Percentiles rank a stretch among this genome's conserved stretches.
These are phyloP conservation scores for Lentinula sp. DNA, from an alignment of 768 basidiomycete genomes.

Conservation along the genomic window DNA sequence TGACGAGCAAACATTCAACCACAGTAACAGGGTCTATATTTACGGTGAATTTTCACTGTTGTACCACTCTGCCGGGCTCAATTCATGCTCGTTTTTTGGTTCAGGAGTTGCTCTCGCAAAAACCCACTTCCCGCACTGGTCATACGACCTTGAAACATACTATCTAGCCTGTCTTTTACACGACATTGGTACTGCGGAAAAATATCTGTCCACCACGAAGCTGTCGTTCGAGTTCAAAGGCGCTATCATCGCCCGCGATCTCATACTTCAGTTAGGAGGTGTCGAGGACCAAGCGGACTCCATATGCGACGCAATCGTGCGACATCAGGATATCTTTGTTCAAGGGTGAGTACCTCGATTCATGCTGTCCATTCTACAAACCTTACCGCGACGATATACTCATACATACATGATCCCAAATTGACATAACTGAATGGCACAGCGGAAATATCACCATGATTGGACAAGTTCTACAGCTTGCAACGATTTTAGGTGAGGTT, in stretches of 20 bases:
- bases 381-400: too few species aligned
- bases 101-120: slow-evolving; percentile 41
- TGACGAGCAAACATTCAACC: slow-evolving; percentile 38
- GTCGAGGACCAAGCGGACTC: slow-evolving; percentile 45
- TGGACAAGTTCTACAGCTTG: slow-evolving; percentile 43
- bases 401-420: neutral
- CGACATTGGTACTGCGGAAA: slow-evolving; percentile 45
- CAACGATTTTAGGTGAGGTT: slow-evolving; percentile 37
- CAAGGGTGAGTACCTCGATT: slow-evolving; percentile 26
- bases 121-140: slow-evolving; percentile 41
- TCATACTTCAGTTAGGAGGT: slow-evolving; percentile 35
- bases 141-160: slow-evolving; percentile 43
- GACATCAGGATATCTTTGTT: slow-evolving; percentile 42
- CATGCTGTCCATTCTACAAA: neutral
- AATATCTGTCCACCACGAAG: slow-evolving; percentile 44
- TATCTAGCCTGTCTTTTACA: slow-evolving; percentile 46
- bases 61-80: neutral
- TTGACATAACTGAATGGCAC: neutral
- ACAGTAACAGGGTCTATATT: slow-evolving; percentile 43
- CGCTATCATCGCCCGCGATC: slow-evolving; percentile 43
- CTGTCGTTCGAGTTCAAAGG: slow-evolving; percentile 54
- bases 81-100: neutral
- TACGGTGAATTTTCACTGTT: slow-evolving; percentile 29
- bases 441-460: slow-evolving; percentile 46
- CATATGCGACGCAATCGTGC: slow-evolving; percentile 43